Base-by-base conservation (phyloP, 1,284 basidiomycete species). In the Naganishia albida region DNA sequence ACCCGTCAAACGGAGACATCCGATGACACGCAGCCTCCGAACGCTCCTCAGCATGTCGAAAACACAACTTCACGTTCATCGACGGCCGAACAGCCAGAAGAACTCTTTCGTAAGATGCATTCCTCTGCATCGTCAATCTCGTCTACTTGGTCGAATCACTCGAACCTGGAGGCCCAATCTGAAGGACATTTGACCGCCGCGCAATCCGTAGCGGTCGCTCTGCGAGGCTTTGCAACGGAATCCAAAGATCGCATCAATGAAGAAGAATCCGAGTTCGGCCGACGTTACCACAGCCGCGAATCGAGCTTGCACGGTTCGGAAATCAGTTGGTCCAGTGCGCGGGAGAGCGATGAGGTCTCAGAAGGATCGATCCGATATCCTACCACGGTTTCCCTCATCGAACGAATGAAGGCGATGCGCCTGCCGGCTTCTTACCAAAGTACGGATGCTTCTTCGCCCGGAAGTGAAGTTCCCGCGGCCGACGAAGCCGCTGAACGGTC, bases 351-450 rank as follows among this genome's bases (percentile, higher is more conserved):
- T 26, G 57, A 60, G 26, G 38, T 50, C 10, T 60, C 57, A 25
- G 57, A 60, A 16, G 57, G 44, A 8, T 60, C 57, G 8, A 60
- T 60, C 8, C 57, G 46, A 7, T 60, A 60, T 25, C 57, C 57
- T 25, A 60, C 57, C 2, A 50, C 54, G 40, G 28, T 60, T 18
- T 60, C 57, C 12, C 49, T 60, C 16, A 60, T 60, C 20, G 46
- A 60, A 40, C 46, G 57, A 7, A 48, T 60, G 15, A 60, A 60
- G 38, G 57, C 57, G 16, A 25, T 49, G 23, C 57, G 38, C 46
- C 39, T 60, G 2, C 57, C 57, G 2, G 30, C 28, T 4, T 18
- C 46, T 4, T 34, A 34, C 23, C 46, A 20, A 25, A 48, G 7
- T 15, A 15, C 42, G 42, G n/a, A 43, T 15, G 7, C n/a, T 15